Evolutionary conservation across 805 yeast species (phyloP).

Genomic region (Zygoascus bituminiphila): DNA sequence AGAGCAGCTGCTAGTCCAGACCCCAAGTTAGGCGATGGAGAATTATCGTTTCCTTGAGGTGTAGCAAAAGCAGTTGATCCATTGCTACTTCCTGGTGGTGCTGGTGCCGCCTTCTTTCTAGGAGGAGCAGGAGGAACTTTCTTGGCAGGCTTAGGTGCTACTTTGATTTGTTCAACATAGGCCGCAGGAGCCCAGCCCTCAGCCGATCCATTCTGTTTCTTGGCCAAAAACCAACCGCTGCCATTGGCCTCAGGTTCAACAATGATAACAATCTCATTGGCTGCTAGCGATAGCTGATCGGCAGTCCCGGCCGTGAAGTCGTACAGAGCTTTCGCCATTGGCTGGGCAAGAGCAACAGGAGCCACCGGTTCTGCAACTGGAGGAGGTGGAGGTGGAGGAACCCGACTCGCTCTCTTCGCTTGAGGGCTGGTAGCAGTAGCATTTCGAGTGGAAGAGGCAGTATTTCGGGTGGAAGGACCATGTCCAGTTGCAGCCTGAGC

Average conservation of each 20-base stretch:
- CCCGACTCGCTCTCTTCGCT: constrained; percentile 8
- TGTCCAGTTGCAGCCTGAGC: not conserved
- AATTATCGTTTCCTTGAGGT: constrained; percentile 11
- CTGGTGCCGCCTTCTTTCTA: constrained; percentile 22
- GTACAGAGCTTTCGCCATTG: constrained; percentile 76
- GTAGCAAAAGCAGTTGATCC: constrained; percentile 10
- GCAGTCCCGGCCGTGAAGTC: constrained; percentile 87
- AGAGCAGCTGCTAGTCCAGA: constrained; percentile 64
- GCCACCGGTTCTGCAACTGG: constrained; percentile 53
- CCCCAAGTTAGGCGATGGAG: constrained; percentile 32
- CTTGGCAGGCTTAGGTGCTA: constrained; percentile 16
- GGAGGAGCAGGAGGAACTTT: constrained; percentile 23
- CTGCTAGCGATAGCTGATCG: constrained; percentile 67
- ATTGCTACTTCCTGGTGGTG: constrained; percentile 16
- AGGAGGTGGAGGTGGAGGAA: constrained; percentile 30
- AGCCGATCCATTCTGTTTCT: constrained; percentile 57
- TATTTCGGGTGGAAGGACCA: constrained; percentile 19
- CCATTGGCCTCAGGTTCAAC: constrained; percentile 59
- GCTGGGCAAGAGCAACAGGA: constrained; percentile 63
- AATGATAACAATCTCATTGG: constrained; percentile 69
- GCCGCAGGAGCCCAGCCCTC: constrained; percentile 98
- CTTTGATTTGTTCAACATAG: constrained; percentile 46
- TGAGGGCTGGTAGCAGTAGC: constrained; percentile 24
- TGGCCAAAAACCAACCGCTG: constrained; percentile 87
- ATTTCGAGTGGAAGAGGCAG: constrained; percentile 11